These are phyloP conservation scores for Quercus lobata DNA, from an alignment of 331 rosid genomes.

Conservation along the genomic window DNA sequence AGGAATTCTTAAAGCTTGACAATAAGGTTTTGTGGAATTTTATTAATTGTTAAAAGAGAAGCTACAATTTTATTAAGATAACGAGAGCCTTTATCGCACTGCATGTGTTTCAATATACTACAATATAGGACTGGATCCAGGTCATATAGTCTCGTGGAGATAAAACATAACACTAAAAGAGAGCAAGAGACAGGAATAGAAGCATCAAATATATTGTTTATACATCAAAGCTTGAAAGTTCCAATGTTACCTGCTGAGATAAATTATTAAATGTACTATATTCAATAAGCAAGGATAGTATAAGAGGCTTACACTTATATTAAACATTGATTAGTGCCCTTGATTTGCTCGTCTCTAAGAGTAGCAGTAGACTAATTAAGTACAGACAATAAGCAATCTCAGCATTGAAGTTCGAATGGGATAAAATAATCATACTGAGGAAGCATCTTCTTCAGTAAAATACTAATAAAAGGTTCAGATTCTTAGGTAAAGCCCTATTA, in stretches of 20 bases:
- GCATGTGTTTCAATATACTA: constrained; percentile 29
- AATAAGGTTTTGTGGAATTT: neutral
- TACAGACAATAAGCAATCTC: constrained; percentile 37
- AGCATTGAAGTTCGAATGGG: constrained; percentile 28
- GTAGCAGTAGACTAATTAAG: constrained; percentile 29
- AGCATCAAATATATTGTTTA: constrained; percentile 53
- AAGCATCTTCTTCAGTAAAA: constrained; percentile 46
- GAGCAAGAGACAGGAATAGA: constrained; percentile 51
- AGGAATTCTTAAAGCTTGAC: neutral
- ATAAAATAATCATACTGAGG: constrained; percentile 26
- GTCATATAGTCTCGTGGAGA: constrained; percentile 47
- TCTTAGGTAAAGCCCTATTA: constrained; percentile 29
- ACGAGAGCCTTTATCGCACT: constrained; percentile 28
- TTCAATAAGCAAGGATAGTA: constrained; percentile 13
- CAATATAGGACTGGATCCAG: constrained; percentile 62
- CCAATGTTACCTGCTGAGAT: constrained; percentile 37
- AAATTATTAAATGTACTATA: constrained; percentile 13
- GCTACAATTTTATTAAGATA: constrained; percentile 14
- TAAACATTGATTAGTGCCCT: constrained; percentile 36
- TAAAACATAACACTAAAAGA: constrained; percentile 22
- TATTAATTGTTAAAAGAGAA: constrained; percentile 9
- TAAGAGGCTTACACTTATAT: constrained; percentile 11
- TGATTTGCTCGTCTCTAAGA: constrained; percentile 47
- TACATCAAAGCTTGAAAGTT: constrained; percentile 34
- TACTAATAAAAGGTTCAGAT: constrained; percentile 22